Conservation (phyloP, 2,329 filamentous ascomycete genomes). For the Pestalotiopsis sp. region DNA sequence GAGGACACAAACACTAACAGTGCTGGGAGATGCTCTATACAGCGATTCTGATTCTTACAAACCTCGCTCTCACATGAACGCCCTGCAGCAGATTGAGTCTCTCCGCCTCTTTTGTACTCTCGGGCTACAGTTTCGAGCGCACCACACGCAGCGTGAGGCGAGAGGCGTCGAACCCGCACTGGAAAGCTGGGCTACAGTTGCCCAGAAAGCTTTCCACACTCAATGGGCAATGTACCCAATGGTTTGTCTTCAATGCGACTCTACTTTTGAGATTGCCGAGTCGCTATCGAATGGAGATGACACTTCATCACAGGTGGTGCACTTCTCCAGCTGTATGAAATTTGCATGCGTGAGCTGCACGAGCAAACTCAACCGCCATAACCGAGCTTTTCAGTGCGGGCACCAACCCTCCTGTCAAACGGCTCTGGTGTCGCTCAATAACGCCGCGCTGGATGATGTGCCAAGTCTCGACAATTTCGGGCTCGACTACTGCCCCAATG, state of each 20-base stretch:
- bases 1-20: constrained; percentile 27
- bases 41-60: constrained; percentile 15
- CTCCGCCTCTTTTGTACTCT: background rate
- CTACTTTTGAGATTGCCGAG: constrained; percentile 24
- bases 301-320: constrained; percentile 8
- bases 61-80: constrained; percentile 37
- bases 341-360: constrained; percentile 36
- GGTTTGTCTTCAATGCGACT: constrained; percentile 32
- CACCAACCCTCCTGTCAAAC: constrained; percentile 26
- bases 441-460: constrained; percentile 25
- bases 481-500: background rate
- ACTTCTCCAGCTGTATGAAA: constrained; percentile 35
- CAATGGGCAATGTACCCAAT: constrained; percentile 29
- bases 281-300: constrained; percentile 18
- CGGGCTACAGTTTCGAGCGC: background rate
- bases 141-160: background rate
- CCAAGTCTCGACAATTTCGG: background rate
- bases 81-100: constrained; percentile 43
- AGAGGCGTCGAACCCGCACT: constrained; percentile 21
- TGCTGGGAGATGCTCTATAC: constrained; percentile 37
- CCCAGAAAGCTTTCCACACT: constrained; percentile 38
- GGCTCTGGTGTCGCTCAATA: constrained; percentile 27
- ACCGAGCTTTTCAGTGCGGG: constrained; percentile 19
- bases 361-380: background rate
- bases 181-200: constrained; percentile 24